Base-by-base conservation (phyloP, 257 asterid species). In the Solanum dulcamara region DNA sequence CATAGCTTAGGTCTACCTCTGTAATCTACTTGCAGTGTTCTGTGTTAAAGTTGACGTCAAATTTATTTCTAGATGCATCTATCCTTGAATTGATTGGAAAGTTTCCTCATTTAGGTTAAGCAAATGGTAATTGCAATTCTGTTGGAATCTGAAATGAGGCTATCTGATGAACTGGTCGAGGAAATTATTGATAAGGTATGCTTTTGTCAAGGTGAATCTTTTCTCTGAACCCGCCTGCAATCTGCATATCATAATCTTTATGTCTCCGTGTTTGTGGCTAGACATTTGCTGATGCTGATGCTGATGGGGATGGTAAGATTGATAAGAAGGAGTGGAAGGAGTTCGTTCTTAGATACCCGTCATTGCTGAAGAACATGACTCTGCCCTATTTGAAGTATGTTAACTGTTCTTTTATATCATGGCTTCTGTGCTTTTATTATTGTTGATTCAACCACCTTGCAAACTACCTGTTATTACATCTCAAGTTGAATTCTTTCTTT, bases 331-430 rank as follows among this genome's bases (percentile, higher is more conserved):
- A 96, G 50, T 96, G 99, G 99, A 91, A 91, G 87, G 92, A 88
- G 26, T 94, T 95, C 32, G 96, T 87, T 71, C 22, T 88, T 55
- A 89, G 92, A 30, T 87, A 87, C 80, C 99, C 98, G 1, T 89
- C 98, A 17, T 95, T 96, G 77, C 84, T 96, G 94, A 93, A 90
- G 93, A 90, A 95, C 92, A 96, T 95, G 99, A 96, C 99, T 62
- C 86, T 95, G 83, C 99, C 95, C 50, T 92, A 94, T 90, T 89
- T 96, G 91, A 91, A 85, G 99, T 96, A 89, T 46, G 83, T 77
- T 17, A 14, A 15, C 28, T 67, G 22, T 28, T 55, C 68, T 80
- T 28, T 33, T 75, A 4, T 32, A 42, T 57, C 81, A 17, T 15
- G 64, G 64, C 30, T 28, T 5, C 10, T 77, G 40, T 46, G 83